phyloP scores from a whole-genome alignment of 257 asterid genomes.

The Verbascum thapsus region DNA sequence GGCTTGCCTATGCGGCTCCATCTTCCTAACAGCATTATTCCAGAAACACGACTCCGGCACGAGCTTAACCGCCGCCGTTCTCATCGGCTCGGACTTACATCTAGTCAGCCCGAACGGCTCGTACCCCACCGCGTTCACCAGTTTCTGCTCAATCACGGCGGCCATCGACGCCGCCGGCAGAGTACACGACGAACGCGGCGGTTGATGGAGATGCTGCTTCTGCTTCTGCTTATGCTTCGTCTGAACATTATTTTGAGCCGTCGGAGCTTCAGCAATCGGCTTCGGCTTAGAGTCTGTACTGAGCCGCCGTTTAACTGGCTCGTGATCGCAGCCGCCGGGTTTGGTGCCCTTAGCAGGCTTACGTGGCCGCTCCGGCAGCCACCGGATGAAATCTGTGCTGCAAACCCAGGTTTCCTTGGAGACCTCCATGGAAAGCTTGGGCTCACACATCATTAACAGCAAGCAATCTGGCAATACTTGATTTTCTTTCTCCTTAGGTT shows the following conservation, averaged over 20 bases:
- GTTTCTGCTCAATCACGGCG: constrained; percentile 75
- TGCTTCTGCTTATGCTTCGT: too few species aligned
- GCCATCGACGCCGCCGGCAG: constrained; percentile 71
- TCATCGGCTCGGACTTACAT: constrained; percentile 98
- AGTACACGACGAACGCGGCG: constrained; percentile 55
- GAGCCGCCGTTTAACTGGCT: constrained; percentile 29
- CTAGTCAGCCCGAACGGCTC: constrained; percentile 90
- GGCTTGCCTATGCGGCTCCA: constrained; percentile 75
- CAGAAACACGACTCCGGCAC: constrained; percentile 76
- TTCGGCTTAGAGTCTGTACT: constrained; percentile 25
- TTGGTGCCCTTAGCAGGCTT: constrained; percentile 24
- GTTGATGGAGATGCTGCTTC: constrained; percentile 31
- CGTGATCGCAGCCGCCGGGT: constrained; percentile 14
- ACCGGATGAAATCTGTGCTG: constrained; percentile 75
- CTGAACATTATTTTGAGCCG: constrained; percentile 12
- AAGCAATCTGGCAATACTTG: constrained; percentile 74
- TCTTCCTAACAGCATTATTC: constrained; percentile 64
- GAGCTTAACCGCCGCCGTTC: constrained; percentile 85
- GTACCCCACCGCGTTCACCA: constrained; percentile 67
- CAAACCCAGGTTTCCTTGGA: constrained; percentile 99
- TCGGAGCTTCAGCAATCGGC: background rate
- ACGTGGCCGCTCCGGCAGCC: constrained; percentile 74
- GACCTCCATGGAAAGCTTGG: constrained; percentile 94
- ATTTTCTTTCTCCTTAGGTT: constrained; percentile 29
- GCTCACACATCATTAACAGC: constrained; percentile 94